Conservation (phyloP, 202 grass and related monocot genomes). For the Dendrocalamus latiflorus region DNA sequence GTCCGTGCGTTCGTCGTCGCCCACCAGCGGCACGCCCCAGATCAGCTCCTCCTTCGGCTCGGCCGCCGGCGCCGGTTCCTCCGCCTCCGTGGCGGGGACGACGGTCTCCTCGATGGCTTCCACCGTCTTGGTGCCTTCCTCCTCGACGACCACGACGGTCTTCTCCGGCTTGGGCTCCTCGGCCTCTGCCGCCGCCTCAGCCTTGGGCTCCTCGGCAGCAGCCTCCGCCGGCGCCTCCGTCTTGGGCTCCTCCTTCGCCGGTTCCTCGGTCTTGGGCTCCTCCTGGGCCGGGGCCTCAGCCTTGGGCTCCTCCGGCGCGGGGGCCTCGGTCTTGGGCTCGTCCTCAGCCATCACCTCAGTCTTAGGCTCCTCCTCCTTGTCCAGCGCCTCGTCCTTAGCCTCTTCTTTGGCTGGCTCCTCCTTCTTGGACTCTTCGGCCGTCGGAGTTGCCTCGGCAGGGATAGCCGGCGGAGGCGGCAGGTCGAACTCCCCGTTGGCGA, state of each 20-base stretch:
- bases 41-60: conserved; percentile 53
- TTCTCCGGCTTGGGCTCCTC: conserved; percentile 34
- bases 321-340: conserved; percentile 15
- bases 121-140: conserved; percentile 44
- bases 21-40: conserved; percentile 77
- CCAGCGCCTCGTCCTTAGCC: not conserved
- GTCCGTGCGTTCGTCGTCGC: conserved; percentile 75
- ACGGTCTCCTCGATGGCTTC: conserved; percentile 73
- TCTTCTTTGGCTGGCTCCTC: conserved; percentile 39
- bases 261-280: conserved; percentile 18
- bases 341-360: not conserved
- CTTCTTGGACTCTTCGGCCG: conserved; percentile 36
- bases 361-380: conserved; percentile 22
- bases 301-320: not conserved
- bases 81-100: not conserved
- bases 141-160: conserved; percentile 42
- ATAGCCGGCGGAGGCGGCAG: conserved; percentile 18
- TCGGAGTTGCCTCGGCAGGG: not conserved
- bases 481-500: conserved; percentile 70
- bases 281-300: not conserved
- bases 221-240: not conserved
- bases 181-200: not conserved
- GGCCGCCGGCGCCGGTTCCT: not conserved
- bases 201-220: conserved; percentile 11
- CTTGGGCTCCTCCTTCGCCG: conserved; percentile 4